Base-by-base conservation (phyloP, 495 filamentous ascomycete species). In the Aspergillus avenaceus region DNA sequence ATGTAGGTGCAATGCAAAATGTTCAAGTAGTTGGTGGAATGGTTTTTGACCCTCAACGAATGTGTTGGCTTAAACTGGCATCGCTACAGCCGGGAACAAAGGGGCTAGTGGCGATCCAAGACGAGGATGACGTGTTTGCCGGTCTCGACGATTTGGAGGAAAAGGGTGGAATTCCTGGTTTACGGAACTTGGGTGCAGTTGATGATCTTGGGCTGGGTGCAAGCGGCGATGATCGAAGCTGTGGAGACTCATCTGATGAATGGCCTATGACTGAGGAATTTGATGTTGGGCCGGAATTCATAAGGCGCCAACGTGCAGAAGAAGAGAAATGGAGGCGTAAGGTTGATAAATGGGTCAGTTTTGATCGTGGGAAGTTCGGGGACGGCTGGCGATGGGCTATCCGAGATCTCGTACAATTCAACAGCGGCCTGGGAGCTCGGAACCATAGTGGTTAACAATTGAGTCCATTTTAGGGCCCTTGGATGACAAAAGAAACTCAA, bases 41-140 rank as follows among this genome's bases (percentile, higher is more conserved):
- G 93, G 84, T 98, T 21, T 98, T 97, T 65, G 93, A 98, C 67
- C 95, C 95, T 6, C 83, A 85, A 45, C 88, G 86, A 45, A 98
- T 97, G 91, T 89, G 88, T 65, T 97, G 91, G 91, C 77, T 96
- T 25, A 93, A 91, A 62, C 71, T 87, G 22, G 79, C 71, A 2
- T 70, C 76, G 1, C 61, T 64, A 12, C 69, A 67, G 29, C 62
- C 66, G 4, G 66, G 60, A 14, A 37, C 41, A 22, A 52, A 62
- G 28, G 66, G 60, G 1, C 42, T 66, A 18, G 45, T 64, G 21
- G 58, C 57, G 16, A 50, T 64, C 25, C 65, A 71, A 22, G 78
- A 84, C 43, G 82, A 84, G 21, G 81, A 84, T 44, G 88, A 93
- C 69, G 83, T 88, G 6, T 93, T 95, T 67, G 86, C 88, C 38